These are phyloP conservation scores for Senna tora DNA, from an alignment of 306 rosid genomes.

Conservation along the genomic window DNA sequence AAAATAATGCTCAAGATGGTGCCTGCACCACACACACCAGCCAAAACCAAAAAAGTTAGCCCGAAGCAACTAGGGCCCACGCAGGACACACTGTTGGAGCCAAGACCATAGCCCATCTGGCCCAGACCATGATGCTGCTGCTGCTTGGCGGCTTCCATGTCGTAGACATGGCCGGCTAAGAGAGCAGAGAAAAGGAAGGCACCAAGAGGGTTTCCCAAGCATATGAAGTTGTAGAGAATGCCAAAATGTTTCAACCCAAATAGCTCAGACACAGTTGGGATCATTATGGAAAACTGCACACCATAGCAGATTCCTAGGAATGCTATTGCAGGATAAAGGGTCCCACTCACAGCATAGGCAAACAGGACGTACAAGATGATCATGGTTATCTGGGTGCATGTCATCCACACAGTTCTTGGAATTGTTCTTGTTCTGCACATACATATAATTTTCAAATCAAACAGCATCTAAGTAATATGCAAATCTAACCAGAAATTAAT, in stretches of 20 bases:
- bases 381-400: slow-evolving; percentile 68
- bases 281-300: slow-evolving; percentile 69
- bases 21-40: slow-evolving; percentile 64
- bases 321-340: slow-evolving; percentile 65
- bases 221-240: slow-evolving; percentile 61
- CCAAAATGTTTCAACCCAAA: slow-evolving; percentile 82
- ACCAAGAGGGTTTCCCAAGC: slow-evolving; percentile 75
- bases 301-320: slow-evolving; percentile 82
- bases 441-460: too few species aligned
- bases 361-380: slow-evolving; percentile 60
- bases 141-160: slow-evolving; percentile 72
- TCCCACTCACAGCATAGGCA: slow-evolving; percentile 63
- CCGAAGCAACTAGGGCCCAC: slow-evolving; percentile 74
- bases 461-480: too few species aligned
- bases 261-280: slow-evolving; percentile 87
- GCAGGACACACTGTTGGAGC: slow-evolving; percentile 48
- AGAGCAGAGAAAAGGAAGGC: slow-evolving; percentile 81
- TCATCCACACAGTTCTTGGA: slow-evolving; percentile 84
- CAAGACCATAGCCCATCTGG: background rate
- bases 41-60: slow-evolving; percentile 67
- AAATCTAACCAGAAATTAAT: too few species aligned
- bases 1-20: slow-evolving; percentile 57
- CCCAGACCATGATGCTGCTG: slow-evolving; percentile 49
- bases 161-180: slow-evolving; percentile 74
- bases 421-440: slow-evolving; percentile 61